A percentile compares a stretch with the other conserved stretches of the same genome.
Evolutionary conservation across 371 early-diverging fungal genomes (phyloP).

Genomic region (Capniomyces stellatus): DNA sequence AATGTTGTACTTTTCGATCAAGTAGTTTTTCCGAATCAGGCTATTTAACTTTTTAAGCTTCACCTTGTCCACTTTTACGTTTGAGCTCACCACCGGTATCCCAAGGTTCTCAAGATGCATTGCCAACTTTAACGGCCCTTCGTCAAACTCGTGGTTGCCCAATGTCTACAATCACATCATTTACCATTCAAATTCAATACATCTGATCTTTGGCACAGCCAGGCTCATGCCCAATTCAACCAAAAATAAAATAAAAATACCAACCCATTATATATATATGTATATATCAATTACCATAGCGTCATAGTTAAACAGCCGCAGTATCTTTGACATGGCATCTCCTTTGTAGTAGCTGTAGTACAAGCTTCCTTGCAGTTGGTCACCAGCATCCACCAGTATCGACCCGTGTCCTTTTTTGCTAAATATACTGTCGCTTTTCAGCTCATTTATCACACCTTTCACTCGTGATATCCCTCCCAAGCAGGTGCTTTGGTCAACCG

Average conservation of each 20-base stretch:
- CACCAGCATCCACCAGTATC: slow-evolving; percentile 47
- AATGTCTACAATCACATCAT: slow-evolving; percentile 14
- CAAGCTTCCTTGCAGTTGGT: slow-evolving; percentile 43
- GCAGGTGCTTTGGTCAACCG: slow-evolving; percentile 26
- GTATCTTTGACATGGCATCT: slow-evolving; percentile 28
- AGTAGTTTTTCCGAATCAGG: slow-evolving; percentile 39
- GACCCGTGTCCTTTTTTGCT: slow-evolving; percentile 11
- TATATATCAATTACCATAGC: slow-evolving; percentile 13
- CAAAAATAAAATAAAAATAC: neutral
- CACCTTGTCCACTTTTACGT: slow-evolving; percentile 27
- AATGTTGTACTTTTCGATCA: slow-evolving; percentile 36
- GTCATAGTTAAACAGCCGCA: slow-evolving; percentile 39
- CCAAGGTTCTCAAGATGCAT: slow-evolving; percentile 29
- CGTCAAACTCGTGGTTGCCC: slow-evolving; percentile 59
- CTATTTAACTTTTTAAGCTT: slow-evolving; percentile 23
- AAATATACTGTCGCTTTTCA: slow-evolving; percentile 6
- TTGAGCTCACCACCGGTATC: slow-evolving; percentile 45
- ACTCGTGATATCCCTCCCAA: slow-evolving; percentile 41
- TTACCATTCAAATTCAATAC: neutral
- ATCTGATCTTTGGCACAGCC: too few relatives aligned
- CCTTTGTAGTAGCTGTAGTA: slow-evolving; percentile 34
- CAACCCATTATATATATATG: neutral
- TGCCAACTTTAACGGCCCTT: slow-evolving; percentile 33
- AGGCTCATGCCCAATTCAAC: too few relatives aligned
- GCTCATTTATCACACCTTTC: slow-evolving; percentile 29